Evolutionary conservation across 164 flowering plant species (phyloP).

Genomic region (Annona cherimola): DNA sequence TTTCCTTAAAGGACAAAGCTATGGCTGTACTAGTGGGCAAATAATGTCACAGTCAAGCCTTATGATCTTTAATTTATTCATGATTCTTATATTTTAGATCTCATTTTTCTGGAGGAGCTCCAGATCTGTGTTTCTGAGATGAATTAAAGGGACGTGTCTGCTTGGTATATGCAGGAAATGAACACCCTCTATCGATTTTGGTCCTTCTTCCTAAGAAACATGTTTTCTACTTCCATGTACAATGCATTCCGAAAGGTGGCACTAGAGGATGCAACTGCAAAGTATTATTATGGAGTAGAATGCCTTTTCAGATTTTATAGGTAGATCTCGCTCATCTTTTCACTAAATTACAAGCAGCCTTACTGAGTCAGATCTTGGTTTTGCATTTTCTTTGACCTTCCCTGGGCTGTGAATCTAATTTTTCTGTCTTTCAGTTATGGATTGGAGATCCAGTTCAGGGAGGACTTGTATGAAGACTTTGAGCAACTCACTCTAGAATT

Average conservation of each 20-base stretch:
- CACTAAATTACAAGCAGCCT: background rate
- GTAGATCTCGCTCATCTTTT: constrained; percentile 26
- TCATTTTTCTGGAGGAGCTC: no score
- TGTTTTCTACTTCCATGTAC: constrained; percentile 75
- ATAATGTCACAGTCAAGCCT: no score
- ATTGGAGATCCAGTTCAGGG: constrained; percentile 83
- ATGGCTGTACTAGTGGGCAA: no score
- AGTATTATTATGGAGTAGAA: constrained; percentile 82
- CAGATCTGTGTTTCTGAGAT: no score
- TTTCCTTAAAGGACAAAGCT: no score
- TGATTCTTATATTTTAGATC: no score
- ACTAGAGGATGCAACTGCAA: constrained; percentile 86
- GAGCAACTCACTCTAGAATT: constrained; percentile 74
- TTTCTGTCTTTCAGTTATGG: constrained; percentile 59
- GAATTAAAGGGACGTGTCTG: background rate
- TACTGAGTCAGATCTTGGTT: background rate
- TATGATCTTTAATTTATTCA: no score
- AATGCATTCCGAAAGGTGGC: constrained; percentile 76
- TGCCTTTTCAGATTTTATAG: constrained; percentile 97
- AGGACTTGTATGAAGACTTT: constrained; percentile 73
- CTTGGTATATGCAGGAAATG: constrained; percentile 75
- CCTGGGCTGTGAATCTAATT: background rate
- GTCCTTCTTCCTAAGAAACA: constrained; percentile 77
- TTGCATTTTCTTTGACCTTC: background rate
- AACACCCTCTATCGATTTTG: constrained; percentile 89